phyloP scores from a whole-genome alignment of 352 stramenopile species.

The Phytophthora aleatoria region DNA sequence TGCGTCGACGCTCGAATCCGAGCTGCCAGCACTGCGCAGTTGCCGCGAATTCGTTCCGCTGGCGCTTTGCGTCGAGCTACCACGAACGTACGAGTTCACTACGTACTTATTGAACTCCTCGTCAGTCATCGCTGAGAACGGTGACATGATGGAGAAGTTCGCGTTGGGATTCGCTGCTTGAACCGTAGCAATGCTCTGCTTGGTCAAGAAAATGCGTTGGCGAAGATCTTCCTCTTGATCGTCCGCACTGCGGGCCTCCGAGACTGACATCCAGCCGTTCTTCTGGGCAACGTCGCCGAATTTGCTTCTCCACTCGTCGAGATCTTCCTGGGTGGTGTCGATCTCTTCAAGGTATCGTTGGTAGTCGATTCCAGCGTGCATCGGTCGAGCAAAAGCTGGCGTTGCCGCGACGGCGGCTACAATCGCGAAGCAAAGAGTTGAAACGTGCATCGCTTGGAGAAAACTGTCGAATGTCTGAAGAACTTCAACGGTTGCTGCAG shows the following conservation, averaged over 20 bases:
- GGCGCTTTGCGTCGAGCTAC: constrained; percentile 23
- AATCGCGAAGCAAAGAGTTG: constrained; percentile 16
- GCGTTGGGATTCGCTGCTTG: constrained; percentile 45
- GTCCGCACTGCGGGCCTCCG: constrained; percentile 39
- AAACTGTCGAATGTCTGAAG: neutral
- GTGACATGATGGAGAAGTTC: constrained; percentile 62
- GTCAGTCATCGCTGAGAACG: constrained; percentile 48
- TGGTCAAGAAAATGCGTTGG: constrained; percentile 58
- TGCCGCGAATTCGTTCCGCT: constrained; percentile 16
- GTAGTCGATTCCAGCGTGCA: constrained; percentile 57
- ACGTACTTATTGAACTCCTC: constrained; percentile 51
- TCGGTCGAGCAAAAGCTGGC: constrained; percentile 23
- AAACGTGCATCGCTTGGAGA: constrained; percentile 20
- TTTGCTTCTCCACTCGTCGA: constrained; percentile 43
- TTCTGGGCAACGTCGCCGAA: constrained; percentile 37
- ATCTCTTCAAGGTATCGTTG: constrained; percentile 49
- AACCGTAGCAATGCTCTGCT: constrained; percentile 40
- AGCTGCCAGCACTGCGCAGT: constrained; percentile 22
- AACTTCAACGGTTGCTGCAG: constrained; percentile 7
- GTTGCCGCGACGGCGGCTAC: constrained; percentile 4
- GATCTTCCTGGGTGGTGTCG: constrained; percentile 39
- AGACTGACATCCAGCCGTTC: constrained; percentile 45
- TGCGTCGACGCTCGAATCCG: constrained; percentile 2
- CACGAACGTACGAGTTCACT: constrained; percentile 42
- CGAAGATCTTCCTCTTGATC: constrained; percentile 50